These are phyloP conservation scores for Solanum bukasovii DNA, from an alignment of 257 asterid species.

Conservation along the genomic window DNA sequence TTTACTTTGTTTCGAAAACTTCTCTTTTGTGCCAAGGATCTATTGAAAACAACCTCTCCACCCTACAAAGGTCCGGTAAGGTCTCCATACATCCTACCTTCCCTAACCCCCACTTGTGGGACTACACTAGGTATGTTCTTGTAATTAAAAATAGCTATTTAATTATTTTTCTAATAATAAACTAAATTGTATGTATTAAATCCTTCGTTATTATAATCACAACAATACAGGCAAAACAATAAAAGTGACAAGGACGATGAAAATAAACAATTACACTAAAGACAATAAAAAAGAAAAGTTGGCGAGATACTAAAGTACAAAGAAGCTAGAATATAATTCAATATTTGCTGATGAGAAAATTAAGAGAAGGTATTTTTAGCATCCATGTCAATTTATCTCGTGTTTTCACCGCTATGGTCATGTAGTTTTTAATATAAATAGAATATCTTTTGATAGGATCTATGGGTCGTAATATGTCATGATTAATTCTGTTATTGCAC, in stretches of 20 bases:
- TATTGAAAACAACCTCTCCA: background rate
- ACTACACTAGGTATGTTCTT: background rate
- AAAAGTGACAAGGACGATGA: background rate
- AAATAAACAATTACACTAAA: background rate
- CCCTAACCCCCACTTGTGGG: background rate
- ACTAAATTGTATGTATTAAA: background rate
- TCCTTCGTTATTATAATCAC: background rate
- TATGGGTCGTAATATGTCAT: background rate
- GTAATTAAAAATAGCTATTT: background rate
- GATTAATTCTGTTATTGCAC: background rate
- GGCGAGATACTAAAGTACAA: background rate
- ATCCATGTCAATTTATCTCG: background rate
- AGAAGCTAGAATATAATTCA: background rate
- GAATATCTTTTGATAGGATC: background rate
- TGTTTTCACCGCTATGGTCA: background rate
- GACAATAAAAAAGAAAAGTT: background rate
- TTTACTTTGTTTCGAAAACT: background rate
- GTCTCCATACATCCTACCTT: background rate
- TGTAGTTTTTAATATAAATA: background rate
- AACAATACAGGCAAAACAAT: background rate
- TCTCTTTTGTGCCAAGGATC: background rate
- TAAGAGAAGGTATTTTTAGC: background rate
- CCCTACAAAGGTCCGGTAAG: background rate
- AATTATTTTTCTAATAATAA: background rate
- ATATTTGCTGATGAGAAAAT: background rate